These are phyloP conservation scores for Neopestalotiopsis sp. DNA, from an alignment of 2,329 filamentous ascomycete genomes.

Conservation along the genomic window DNA sequence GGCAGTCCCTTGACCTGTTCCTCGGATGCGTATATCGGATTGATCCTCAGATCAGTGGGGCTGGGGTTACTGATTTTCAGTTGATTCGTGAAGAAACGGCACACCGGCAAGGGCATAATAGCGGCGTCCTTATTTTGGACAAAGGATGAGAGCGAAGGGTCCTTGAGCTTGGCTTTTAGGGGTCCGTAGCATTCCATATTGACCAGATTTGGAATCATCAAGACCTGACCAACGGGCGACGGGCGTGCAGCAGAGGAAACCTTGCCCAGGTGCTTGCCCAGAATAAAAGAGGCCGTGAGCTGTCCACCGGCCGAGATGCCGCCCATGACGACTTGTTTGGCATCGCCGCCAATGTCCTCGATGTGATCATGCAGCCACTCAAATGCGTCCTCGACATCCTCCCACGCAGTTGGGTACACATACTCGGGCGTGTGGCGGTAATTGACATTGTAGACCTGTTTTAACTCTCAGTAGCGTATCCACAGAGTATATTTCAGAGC, in stretches of 20 bases:
- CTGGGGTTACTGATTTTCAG: slow-evolving; percentile 31
- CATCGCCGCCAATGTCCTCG: slow-evolving; percentile 42
- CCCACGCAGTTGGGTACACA: slow-evolving; percentile 55
- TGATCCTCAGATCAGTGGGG: slow-evolving; percentile 41
- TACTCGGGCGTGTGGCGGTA: slow-evolving; percentile 64
- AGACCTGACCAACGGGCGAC: slow-evolving; percentile 52
- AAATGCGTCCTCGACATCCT: slow-evolving; percentile 59
- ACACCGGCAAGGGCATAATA: slow-evolving; percentile 45
- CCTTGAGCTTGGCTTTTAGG: slow-evolving; percentile 41
- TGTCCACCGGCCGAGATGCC: slow-evolving; percentile 54
- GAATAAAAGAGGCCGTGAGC: slow-evolving; percentile 45
- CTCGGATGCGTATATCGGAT: slow-evolving; percentile 38
- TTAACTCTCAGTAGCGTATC: neutral
- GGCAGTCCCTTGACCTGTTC: slow-evolving; percentile 16
- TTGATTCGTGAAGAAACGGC: slow-evolving; percentile 37
- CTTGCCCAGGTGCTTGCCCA: slow-evolving; percentile 39
- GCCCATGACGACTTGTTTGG: slow-evolving; percentile 46
- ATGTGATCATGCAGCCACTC: slow-evolving; percentile 56
- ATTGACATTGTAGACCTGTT: slow-evolving; percentile 52
- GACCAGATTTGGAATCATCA: slow-evolving; percentile 56
- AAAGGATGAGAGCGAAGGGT: slow-evolving; percentile 47
- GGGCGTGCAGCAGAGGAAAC: slow-evolving; percentile 27
- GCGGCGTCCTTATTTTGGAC: slow-evolving; percentile 53
- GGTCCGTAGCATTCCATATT: slow-evolving; percentile 31
- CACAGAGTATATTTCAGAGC: slow-evolving; percentile 29